phyloP scores from a whole-genome alignment of 2,329 filamentous ascomycete genomes.

The Hypoxylon sp. region DNA sequence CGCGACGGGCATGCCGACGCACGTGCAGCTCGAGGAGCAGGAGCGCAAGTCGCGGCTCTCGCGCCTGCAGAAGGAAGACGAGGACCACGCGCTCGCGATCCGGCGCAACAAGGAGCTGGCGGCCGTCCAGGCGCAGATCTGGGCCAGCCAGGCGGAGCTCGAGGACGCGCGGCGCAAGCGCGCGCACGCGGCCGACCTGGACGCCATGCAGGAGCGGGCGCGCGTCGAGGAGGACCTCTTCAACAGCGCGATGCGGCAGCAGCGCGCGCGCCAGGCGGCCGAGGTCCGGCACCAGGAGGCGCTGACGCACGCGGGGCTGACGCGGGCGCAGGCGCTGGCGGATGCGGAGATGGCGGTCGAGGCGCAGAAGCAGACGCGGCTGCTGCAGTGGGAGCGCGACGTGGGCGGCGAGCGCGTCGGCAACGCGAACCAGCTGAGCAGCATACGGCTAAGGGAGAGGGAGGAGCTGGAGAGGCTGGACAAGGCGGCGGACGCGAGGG shows the following conservation, averaged over 20 bases:
- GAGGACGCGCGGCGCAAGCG: constrained; percentile 63
- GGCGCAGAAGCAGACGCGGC: constrained; percentile 56
- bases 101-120: constrained; percentile 65
- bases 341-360: constrained; percentile 62
- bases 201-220: constrained; percentile 58
- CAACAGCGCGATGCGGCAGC: constrained; percentile 52
- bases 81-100: constrained; percentile 63
- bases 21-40: constrained; percentile 63
- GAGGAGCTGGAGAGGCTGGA: constrained; percentile 64
- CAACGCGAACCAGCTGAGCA: constrained; percentile 63
- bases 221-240: constrained; percentile 61
- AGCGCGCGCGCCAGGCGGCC: constrained; percentile 52
- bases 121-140: constrained; percentile 63
- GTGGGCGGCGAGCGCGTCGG: constrained; percentile 60
- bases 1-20: constrained; percentile 63
- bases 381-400: constrained; percentile 63
- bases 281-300: constrained; percentile 61
- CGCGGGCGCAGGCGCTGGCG: constrained; percentile 59
- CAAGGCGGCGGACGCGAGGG: constrained; percentile 58
- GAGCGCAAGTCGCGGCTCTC: constrained; percentile 61
- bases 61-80: constrained; percentile 59
- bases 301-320: constrained; percentile 59
- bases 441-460: constrained; percentile 62
- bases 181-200: constrained; percentile 60
- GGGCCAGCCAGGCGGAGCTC: constrained; percentile 61